A percentile compares a stretch with the other conserved stretches of the same genome.
phyloP scores from a whole-genome alignment of 2,329 filamentous ascomycete species.

The Alternaria consortialis region DNA sequence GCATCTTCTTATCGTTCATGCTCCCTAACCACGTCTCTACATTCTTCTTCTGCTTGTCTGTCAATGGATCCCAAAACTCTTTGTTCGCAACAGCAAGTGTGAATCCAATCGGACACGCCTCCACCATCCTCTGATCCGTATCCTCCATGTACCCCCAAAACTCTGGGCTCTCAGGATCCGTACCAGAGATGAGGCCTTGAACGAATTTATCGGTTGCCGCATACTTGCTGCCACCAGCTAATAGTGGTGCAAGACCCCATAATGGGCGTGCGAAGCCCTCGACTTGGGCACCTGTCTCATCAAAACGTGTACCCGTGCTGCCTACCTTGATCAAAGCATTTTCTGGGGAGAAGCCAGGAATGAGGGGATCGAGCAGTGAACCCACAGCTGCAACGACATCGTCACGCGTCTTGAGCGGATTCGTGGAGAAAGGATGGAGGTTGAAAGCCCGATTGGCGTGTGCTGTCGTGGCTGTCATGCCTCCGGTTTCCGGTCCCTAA shows the following conservation, averaged over 20 bases:
- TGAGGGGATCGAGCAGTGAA: conserved; percentile 72
- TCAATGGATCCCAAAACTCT: conserved; percentile 73
- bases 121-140: conserved; percentile 84
- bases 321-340: conserved; percentile 74
- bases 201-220: conserved; percentile 71
- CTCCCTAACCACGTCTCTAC: conserved; percentile 77
- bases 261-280: conserved; percentile 79
- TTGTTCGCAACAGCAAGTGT: conserved; percentile 72
- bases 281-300: conserved; percentile 78
- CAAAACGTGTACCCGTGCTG: conserved; percentile 77
- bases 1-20: conserved; percentile 79
- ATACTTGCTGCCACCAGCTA: conserved; percentile 74
- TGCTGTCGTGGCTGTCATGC: conserved; percentile 44
- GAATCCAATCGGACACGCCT: conserved; percentile 82
- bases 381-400: conserved; percentile 55
- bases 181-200: conserved; percentile 74
- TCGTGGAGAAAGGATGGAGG: conserved; percentile 55
- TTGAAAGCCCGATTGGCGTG: conserved; percentile 54
- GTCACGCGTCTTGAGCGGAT: conserved; percentile 52
- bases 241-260: conserved; percentile 76
- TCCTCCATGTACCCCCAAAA: conserved; percentile 82
- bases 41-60: conserved; percentile 69
- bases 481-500: not conserved
- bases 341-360: conserved; percentile 74
- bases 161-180: conserved; percentile 73